Evolutionary conservation across 495 filamentous ascomycete species (phyloP).

Genomic region (Aspergillus ellipticus): DNA sequence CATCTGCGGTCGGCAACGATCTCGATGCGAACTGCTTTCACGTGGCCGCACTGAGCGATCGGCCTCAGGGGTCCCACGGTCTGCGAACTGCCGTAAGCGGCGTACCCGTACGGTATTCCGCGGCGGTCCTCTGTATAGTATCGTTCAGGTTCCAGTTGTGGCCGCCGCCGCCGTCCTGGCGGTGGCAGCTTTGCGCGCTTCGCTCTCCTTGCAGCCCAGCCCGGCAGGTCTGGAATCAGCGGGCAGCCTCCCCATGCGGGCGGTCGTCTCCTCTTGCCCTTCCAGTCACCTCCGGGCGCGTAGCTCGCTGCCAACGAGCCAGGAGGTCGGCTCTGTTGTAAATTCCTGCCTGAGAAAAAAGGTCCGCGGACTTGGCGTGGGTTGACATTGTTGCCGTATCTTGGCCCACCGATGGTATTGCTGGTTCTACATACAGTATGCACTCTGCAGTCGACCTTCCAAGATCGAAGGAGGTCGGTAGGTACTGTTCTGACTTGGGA

Average conservation of each 20-base stretch:
- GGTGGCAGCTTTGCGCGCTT: neutral
- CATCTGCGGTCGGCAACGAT: conserved; percentile 16
- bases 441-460: neutral
- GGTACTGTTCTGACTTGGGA: too few species aligned
- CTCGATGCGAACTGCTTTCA: conserved; percentile 23
- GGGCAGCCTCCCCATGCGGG: neutral
- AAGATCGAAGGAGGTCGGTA: neutral
- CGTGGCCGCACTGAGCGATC: conserved; percentile 23
- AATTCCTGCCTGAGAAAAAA: neutral
- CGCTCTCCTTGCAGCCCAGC: neutral
- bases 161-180: too few species aligned
- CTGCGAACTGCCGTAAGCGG: conserved; percentile 20
- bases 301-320: too few species aligned
- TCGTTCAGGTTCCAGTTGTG: too few species aligned
- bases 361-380: neutral
- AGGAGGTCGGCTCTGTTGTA: neutral
- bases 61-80: conserved; percentile 24
- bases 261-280: too few species aligned
- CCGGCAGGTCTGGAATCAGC: neutral
- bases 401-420: neutral
- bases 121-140: conserved; percentile 1
- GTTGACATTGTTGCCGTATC: too few species aligned
- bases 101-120: conserved; percentile 15
- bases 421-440: neutral
- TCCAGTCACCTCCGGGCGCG: too few species aligned